Evolutionary conservation across 192 early-diverging fungal genomes (phyloP).

Genomic region (Rhizophagus clarus): DNA sequence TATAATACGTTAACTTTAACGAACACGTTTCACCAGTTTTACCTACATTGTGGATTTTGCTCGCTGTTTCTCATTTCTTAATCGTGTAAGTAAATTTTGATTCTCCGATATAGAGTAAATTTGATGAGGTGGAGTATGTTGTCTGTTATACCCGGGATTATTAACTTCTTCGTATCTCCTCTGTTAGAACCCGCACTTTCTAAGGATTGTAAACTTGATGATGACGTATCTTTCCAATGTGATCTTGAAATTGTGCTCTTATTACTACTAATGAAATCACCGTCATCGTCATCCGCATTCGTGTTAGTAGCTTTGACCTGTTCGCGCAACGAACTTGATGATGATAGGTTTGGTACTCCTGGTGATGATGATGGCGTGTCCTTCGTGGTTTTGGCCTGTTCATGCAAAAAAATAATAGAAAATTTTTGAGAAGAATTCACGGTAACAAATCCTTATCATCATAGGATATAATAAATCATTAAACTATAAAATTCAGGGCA

Average conservation of each 20-base stretch:
- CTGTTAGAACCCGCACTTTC: background rate
- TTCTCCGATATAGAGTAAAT: conserved; percentile 8
- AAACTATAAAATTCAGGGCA: too few relatives aligned
- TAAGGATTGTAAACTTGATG: background rate
- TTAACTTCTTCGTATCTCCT: background rate
- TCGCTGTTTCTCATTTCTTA: conserved; percentile 8
- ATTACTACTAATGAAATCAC: too few relatives aligned
- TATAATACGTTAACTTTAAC: background rate
- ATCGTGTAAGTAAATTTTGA: conserved; percentile 25
- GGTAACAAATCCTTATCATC: too few relatives aligned
- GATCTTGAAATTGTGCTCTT: too few relatives aligned
- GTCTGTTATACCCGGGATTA: background rate
- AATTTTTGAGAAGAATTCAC: too few relatives aligned
- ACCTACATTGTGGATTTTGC: conserved; percentile 11
- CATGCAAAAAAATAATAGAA: too few relatives aligned
- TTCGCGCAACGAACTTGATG: background rate
- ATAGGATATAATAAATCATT: too few relatives aligned
- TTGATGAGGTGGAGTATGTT: conserved; percentile 6
- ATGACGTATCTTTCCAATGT: too few relatives aligned
- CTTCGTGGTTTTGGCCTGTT: too few relatives aligned
- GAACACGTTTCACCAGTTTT: background rate
- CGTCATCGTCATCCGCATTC: too few relatives aligned
- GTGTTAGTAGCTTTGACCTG: background rate
- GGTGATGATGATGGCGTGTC: too few relatives aligned
- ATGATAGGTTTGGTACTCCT: too few relatives aligned